These are phyloP conservation scores for Chrysosporium keratinophilum DNA, from an alignment of 2,329 filamentous ascomycete genomes.

Conservation along the genomic window DNA sequence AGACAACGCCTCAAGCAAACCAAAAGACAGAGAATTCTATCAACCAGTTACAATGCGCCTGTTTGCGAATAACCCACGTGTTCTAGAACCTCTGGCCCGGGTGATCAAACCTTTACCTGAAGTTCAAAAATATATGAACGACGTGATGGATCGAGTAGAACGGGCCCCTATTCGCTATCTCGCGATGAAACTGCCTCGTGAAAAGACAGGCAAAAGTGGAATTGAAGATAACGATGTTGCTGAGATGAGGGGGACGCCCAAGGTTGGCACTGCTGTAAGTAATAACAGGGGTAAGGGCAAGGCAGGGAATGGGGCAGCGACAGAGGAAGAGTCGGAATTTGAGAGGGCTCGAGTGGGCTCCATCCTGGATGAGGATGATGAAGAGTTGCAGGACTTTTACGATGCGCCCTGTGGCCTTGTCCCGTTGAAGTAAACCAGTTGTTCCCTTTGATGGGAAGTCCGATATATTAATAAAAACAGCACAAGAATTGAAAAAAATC, in stretches of 20 bases:
- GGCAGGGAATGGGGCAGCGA: constrained; percentile 17
- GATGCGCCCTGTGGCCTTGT: constrained; percentile 30
- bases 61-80: constrained; percentile 41
- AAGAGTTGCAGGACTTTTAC: constrained; percentile 34
- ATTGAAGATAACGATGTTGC: constrained; percentile 22
- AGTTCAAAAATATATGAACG: constrained; percentile 46
- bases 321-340: constrained; percentile 19
- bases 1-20: constrained; percentile 10
- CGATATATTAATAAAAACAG: neutral
- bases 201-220: constrained; percentile 19
- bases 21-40: constrained; percentile 37
- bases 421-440: constrained; percentile 19
- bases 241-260: constrained; percentile 14
- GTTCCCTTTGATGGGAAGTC: neutral
- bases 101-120: constrained; percentile 47
- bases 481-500: neutral
- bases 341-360: constrained; percentile 15
- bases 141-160: constrained; percentile 47
- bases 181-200: constrained; percentile 45
- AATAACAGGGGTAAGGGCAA: constrained; percentile 23
- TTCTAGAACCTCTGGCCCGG: constrained; percentile 46
- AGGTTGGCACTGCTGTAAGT: constrained; percentile 16
- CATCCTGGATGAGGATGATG: constrained; percentile 19
- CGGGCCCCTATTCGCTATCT: constrained; percentile 47
- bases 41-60: constrained; percentile 49